Conservation (phyloP, 2,329 filamentous ascomycete genomes). For the Claviceps monticola region DNA sequence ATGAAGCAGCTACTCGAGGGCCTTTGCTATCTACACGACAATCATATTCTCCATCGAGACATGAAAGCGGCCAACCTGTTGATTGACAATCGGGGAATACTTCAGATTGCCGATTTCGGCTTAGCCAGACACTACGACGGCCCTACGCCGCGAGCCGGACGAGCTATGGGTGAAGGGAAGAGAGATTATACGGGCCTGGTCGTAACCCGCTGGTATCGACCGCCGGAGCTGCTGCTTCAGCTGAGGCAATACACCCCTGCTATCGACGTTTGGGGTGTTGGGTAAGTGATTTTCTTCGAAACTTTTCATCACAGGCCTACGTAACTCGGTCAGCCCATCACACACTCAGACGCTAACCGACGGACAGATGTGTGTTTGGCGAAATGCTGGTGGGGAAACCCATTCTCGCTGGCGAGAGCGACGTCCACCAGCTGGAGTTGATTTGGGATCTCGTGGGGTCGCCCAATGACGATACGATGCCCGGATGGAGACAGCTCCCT, state of each 20-base stretch:
- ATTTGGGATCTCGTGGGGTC: conserved; percentile 90
- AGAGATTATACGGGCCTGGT: conserved; percentile 94
- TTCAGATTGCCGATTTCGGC: conserved; percentile 96
- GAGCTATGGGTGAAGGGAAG: conserved; percentile 68
- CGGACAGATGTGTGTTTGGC: conserved; percentile 83
- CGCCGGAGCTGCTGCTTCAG: conserved; percentile 80
- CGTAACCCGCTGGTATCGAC: conserved; percentile 93
- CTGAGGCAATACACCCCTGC: conserved; percentile 89
- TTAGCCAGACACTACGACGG: conserved; percentile 90
- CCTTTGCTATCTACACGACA: conserved; percentile 78
- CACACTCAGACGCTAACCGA: conserved; percentile 10
- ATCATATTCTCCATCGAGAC: conserved; percentile 81
- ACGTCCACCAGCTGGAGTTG: conserved; percentile 77
- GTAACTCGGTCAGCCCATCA: not conserved
- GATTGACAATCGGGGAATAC: conserved; percentile 83
- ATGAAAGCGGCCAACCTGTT: conserved; percentile 98
- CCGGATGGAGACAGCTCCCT: conserved; percentile 71
- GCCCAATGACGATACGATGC: conserved; percentile 84
- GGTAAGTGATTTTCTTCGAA: conserved; percentile 38
- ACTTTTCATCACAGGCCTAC: not conserved
- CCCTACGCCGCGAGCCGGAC: conserved; percentile 58
- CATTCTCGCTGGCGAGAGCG: conserved; percentile 80
- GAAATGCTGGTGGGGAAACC: conserved; percentile 94
- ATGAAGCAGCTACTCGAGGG: conserved; percentile 87
- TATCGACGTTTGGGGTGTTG: conserved; percentile 97